Evolutionary conservation across 179 eudicot species (phyloP).

Genomic region (Drosera spatulata): DNA sequence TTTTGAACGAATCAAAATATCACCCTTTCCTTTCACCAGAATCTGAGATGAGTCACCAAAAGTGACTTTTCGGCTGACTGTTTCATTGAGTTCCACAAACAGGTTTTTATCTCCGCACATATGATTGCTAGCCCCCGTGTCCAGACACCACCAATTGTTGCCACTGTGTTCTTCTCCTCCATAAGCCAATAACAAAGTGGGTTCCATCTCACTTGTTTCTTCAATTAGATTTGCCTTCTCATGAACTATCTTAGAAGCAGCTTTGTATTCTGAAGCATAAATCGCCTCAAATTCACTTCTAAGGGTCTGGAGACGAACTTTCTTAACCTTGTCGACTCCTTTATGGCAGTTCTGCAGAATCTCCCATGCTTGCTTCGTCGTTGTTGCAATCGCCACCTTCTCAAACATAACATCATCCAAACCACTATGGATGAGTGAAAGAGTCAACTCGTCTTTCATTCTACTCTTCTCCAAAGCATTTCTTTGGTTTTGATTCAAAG

Average conservation of each 20-base stretch:
- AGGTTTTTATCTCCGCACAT: neutral
- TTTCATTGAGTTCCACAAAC: neutral
- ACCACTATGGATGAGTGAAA: neutral
- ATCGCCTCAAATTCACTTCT: neutral
- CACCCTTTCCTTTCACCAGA: neutral
- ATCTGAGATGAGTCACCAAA: neutral
- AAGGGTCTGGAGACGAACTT: neutral
- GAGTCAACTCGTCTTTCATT: no score
- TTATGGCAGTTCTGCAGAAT: neutral
- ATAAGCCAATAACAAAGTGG: neutral
- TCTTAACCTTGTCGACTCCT: no score
- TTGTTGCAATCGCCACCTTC: no score
- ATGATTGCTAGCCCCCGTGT: neutral
- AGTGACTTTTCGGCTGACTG: neutral
- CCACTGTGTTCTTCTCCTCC: neutral
- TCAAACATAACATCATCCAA: neutral
- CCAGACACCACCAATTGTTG: no score
- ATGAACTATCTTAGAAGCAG: neutral
- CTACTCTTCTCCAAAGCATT: no score
- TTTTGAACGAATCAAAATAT: neutral
- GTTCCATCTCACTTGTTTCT: neutral
- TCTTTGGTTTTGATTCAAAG: no score
- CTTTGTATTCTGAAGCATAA: neutral
- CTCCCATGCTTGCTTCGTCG: neutral
- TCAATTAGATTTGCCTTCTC: neutral